A percentile compares a stretch with the other conserved stretches of the same genome.
Evolutionary conservation across 2,329 filamentous ascomycete species (phyloP).

Genomic region (Lecanosticta acicola): DNA sequence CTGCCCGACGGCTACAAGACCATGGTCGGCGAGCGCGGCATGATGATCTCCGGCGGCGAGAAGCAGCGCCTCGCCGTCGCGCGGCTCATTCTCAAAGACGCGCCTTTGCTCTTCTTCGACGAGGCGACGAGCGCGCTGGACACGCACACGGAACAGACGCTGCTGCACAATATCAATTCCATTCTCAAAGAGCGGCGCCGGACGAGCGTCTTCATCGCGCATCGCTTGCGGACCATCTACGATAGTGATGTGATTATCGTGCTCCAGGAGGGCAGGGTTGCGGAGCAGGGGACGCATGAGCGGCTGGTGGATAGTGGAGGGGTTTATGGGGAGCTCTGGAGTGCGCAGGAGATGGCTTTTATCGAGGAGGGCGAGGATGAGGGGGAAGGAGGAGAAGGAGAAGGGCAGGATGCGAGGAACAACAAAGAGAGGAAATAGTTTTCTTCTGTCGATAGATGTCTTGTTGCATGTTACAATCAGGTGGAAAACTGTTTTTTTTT

Average conservation of each 20-base stretch:
- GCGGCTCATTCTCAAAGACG: constrained; percentile 78
- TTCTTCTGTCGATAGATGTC: no score
- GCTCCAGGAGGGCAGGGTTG: constrained; percentile 74
- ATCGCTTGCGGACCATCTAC: constrained; percentile 85
- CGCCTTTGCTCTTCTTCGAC: constrained; percentile 86
- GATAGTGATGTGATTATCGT: constrained; percentile 91
- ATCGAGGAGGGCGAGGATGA: constrained; percentile 19
- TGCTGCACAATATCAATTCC: constrained; percentile 87
- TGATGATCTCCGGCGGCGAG: constrained; percentile 94
- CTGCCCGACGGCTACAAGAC: constrained; percentile 82
- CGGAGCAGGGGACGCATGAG: constrained; percentile 81
- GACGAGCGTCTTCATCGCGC: constrained; percentile 92
- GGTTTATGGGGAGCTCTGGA: constrained; percentile 87
- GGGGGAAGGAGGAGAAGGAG: constrained; percentile 3
- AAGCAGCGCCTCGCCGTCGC: constrained; percentile 87
- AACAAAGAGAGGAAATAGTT: no score
- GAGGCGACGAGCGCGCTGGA: constrained; percentile 90
- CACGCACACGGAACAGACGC: constrained; percentile 85
- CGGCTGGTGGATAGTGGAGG: constrained; percentile 73
- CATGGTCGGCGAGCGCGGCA: constrained; percentile 84
- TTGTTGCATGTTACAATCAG: no score
- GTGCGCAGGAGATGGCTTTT: constrained; percentile 42
- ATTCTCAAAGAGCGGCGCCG: constrained; percentile 81
- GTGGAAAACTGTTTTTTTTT: no score
- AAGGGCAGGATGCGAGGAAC: no score